Percentiles rank a stretch among this genome's conserved stretches.
phyloP scores from a whole-genome alignment of 169 alveolate genomes.

The Cyclospora cayetanensis region DNA sequence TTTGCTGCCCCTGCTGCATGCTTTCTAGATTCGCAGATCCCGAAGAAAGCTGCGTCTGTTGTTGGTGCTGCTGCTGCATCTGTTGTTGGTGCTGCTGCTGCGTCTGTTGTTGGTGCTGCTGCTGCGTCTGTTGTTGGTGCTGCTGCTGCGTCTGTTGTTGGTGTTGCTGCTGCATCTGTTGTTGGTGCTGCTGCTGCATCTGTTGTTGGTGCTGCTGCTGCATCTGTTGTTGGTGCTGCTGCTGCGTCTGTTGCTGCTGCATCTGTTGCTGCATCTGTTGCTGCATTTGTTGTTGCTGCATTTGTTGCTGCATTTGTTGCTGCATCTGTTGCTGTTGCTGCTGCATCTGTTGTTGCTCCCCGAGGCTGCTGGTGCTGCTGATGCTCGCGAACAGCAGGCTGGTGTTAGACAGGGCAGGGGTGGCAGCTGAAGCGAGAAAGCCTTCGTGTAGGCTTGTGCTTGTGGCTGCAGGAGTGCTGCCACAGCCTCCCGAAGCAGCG shows the following conservation, averaged over 20 bases:
- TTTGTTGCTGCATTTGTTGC: background rate
- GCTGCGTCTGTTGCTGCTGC: background rate
- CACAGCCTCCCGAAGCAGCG: background rate
- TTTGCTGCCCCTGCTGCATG: background rate
- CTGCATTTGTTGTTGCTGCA: too few relatives aligned
- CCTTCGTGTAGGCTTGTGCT: background rate
- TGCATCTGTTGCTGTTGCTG: background rate
- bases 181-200: constrained; percentile 27
- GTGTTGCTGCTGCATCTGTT: background rate
- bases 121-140: background rate
- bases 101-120: background rate
- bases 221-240: background rate
- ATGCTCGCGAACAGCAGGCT: background rate
- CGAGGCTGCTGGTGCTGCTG: background rate
- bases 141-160: constrained; percentile 12
- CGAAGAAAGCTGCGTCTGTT: constrained; percentile 5
- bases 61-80: background rate
- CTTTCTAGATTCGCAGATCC: background rate
- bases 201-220: too few relatives aligned
- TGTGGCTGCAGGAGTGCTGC: background rate
- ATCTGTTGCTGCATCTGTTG: too few relatives aligned
- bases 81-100: constrained; percentile 5
- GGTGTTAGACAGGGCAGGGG: background rate
- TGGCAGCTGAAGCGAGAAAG: background rate
- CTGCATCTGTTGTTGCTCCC: constrained; percentile 37